Base-by-base conservation (phyloP, 2,329 filamentous ascomycete genomes). In the Aspergillus fumigatiaffinis region DNA sequence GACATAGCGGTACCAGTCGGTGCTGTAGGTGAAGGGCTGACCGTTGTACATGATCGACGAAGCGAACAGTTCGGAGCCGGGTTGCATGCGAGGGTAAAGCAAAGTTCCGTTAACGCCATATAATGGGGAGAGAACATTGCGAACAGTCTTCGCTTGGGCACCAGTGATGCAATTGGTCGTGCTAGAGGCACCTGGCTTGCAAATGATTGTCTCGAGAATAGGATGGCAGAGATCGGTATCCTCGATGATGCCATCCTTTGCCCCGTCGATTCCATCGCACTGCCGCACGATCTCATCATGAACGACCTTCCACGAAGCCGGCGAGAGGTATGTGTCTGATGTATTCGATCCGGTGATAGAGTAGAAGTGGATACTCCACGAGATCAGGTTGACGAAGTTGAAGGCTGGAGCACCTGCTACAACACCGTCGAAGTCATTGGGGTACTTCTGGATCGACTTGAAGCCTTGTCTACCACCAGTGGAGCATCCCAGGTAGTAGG, bases 401-500 rank as follows among this genome's bases (percentile, higher is more conserved):
- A 77, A 64, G 21, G 76, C 77, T 21, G 71, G 77, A 48, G 78
- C 72, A 20, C 76, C 78, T 5, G 76, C 72, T 25, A 80, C 73
- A 52, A 81, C 76, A 41, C 79, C 79, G 55, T 81, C 78, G 52
- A 80, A 81, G 60, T 80, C 78, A 14, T 75, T 66, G 1, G 78
- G 79, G 58, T 73, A 81, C 49, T 73, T 68, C 56, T 80, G 74
- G 3, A 76, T 71, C 2, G 75, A 75, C 58, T 78, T 78, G 54
- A 79, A 68, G 38, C 78, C 79, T 62, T 81, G 77, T n/a, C 75
- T 71, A 21, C 79, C 79, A 57, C 79, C 79, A n/a, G 76, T 76
- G 1, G 77, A 80, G 66, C 79, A 81, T 23, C 77, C 78, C 8
- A 78, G 63, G 61, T 77, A 81, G 68, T 81, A 81, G 21, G 76